These are phyloP conservation scores for Pharnaceum exiguum DNA, from an alignment of 148 eudicot genomes.

Conservation along the genomic window DNA sequence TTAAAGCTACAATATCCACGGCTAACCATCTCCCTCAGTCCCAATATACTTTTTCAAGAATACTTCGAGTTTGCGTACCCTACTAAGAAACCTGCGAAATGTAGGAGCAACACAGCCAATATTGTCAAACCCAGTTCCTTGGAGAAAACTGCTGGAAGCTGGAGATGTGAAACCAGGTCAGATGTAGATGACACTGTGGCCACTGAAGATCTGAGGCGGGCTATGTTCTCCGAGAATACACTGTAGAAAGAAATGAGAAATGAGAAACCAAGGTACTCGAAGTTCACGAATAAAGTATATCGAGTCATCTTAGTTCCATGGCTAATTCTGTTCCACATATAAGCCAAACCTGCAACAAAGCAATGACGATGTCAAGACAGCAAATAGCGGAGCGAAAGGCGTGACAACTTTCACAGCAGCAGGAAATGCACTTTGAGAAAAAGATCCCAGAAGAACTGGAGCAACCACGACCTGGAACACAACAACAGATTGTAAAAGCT, in stretches of 20 bases:
- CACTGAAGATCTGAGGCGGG: slow-evolving; percentile 41
- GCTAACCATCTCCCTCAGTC: too few relatives aligned
- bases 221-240: slow-evolving; percentile 62
- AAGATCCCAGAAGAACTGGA: slow-evolving; percentile 62
- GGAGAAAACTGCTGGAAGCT: slow-evolving; percentile 32
- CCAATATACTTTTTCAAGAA: too few relatives aligned
- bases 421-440: slow-evolving; percentile 51
- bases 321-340: neutral
- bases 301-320: neutral
- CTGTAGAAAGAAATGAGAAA: slow-evolving; percentile 19
- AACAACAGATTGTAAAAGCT: too few relatives aligned
- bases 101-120: slow-evolving; percentile 47
- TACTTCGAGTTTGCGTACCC: too few relatives aligned
- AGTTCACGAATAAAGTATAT: neutral
- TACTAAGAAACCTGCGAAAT: slow-evolving; percentile 60
- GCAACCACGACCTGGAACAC: slow-evolving; percentile 61
- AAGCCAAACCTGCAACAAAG: slow-evolving; percentile 62
- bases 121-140: slow-evolving; percentile 44
- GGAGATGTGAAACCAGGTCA: slow-evolving; percentile 28
- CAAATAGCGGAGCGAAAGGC: slow-evolving; percentile 53
- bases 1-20: too few relatives aligned
- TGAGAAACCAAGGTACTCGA: neutral
- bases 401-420: slow-evolving; percentile 35
- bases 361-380: slow-evolving; percentile 56
- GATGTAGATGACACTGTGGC: slow-evolving; percentile 29